Evolutionary conservation across 2,329 filamentous ascomycete genomes (phyloP).

Genomic region (Arthrobotrys sinensis): DNA sequence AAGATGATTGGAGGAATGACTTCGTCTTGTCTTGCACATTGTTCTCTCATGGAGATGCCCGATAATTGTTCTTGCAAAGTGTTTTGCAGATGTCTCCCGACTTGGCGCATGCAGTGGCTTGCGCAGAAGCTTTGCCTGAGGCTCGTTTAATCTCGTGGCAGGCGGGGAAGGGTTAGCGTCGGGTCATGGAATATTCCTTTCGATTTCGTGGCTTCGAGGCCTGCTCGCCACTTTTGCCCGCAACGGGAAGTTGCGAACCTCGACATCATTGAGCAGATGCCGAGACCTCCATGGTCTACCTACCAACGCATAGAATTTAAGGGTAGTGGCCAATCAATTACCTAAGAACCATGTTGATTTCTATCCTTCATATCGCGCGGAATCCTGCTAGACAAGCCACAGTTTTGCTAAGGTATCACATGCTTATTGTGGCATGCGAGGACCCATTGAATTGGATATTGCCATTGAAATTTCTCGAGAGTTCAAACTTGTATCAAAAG

Average conservation of each 20-base stretch:
- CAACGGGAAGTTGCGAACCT: slow-evolving; percentile 56
- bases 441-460: not conserved
- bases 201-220: slow-evolving; percentile 6
- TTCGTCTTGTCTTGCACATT: slow-evolving; percentile 7
- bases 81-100: slow-evolving; percentile 51
- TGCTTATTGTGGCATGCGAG: not conserved
- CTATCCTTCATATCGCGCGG: not conserved
- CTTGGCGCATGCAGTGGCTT: slow-evolving; percentile 59
- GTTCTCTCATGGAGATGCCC: slow-evolving; percentile 13
- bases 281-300: slow-evolving; percentile 7
- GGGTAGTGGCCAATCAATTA: not conserved
- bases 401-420: not conserved
- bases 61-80: slow-evolving; percentile 18
- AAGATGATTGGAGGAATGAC: slow-evolving; percentile 33
- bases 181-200: slow-evolving; percentile 48
- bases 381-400: not conserved
- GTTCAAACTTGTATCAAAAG: slow-evolving; percentile 17
- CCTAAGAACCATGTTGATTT: slow-evolving; percentile 1
- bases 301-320: not conserved
- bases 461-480: not conserved
- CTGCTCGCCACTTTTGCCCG: slow-evolving; percentile 38
- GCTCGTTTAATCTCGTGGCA: slow-evolving; percentile 56
- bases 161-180: slow-evolving; percentile 54
- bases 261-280: slow-evolving; percentile 31
- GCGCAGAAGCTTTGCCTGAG: slow-evolving; percentile 41